phyloP scores from a whole-genome alignment of 371 early-diverging fungal genomes.

The Fennellomyces sp. region DNA sequence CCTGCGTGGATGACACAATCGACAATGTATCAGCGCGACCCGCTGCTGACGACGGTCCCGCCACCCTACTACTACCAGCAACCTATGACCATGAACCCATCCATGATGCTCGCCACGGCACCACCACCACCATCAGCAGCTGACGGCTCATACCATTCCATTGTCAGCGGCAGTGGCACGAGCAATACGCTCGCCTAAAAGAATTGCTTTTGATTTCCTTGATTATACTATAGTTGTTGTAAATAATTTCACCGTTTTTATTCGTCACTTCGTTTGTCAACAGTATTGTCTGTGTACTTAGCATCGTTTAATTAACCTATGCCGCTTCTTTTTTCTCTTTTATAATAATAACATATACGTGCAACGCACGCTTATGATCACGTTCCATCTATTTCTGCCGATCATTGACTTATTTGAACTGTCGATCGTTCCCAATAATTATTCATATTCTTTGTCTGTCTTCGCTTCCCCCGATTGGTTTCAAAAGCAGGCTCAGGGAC shows the following conservation, averaged over 20 bases:
- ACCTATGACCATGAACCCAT: slow-evolving; percentile 4
- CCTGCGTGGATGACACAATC: background rate
- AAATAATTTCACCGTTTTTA: background rate
- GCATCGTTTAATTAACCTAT: background rate
- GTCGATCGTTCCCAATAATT: slow-evolving; percentile 6
- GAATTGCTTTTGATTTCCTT: background rate
- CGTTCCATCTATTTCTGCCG: slow-evolving; percentile 1
- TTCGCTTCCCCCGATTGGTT: background rate
- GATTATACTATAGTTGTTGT: slow-evolving; percentile 2
- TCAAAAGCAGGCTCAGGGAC: slow-evolving; percentile 2
- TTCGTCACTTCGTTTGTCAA: background rate
- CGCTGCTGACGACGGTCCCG: slow-evolving; percentile 1
- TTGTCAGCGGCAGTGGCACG: background rate
- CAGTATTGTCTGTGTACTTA: background rate
- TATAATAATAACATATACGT: slow-evolving; percentile 1
- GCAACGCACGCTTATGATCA: slow-evolving; percentile 8
- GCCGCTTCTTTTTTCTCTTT: background rate
- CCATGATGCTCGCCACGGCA: background rate
- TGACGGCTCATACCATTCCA: background rate
- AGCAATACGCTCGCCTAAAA: background rate
- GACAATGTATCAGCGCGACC: slow-evolving; percentile 1
- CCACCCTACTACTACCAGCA: slow-evolving; percentile 2
- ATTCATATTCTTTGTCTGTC: background rate
- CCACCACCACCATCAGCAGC: background rate
- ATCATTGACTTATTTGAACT: slow-evolving; percentile 6